phyloP scores from a whole-genome alignment of 2,329 filamentous ascomycete species.

The Sporothrix pallida region DNA sequence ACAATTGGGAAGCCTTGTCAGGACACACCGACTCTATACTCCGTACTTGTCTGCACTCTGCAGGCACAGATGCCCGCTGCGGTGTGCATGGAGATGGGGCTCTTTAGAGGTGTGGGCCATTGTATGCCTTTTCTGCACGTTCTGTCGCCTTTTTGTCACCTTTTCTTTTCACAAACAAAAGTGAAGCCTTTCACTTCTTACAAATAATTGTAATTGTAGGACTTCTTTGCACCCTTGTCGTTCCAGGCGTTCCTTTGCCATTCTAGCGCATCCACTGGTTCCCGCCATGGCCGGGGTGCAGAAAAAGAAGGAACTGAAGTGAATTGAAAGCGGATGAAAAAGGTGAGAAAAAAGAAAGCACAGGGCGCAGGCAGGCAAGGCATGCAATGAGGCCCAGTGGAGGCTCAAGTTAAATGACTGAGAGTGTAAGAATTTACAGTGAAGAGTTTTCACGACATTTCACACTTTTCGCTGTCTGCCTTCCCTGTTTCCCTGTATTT shows the following conservation, averaged over 20 bases:
- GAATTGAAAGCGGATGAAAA: neutral
- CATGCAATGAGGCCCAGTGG: neutral
- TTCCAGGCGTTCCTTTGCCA: neutral
- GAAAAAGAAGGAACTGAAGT: too few relatives aligned
- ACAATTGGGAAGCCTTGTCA: neutral
- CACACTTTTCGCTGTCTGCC: neutral
- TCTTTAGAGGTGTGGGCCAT: neutral
- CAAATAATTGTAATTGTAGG: neutral
- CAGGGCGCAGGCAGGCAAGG: neutral
- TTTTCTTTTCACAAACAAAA: neutral
- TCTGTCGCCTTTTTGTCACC: neutral
- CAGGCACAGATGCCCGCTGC: constrained; percentile 16
- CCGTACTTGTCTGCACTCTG: neutral
- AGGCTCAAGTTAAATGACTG: neutral
- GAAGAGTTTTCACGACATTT: neutral
- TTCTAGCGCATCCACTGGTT: constrained; percentile 11
- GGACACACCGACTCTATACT: neutral
- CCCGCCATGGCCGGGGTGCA: neutral
- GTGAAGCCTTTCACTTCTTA: neutral
- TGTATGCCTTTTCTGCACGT: neutral
- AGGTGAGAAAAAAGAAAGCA: neutral
- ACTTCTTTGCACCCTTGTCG: neutral
- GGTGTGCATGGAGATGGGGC: neutral
- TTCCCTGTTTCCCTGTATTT: neutral
- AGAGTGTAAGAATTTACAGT: too few relatives aligned